A percentile compares a stretch with the other conserved stretches of the same genome.
Conservation (phyloP, 148 eudicot genomes). For the Euryodendron excelsum region DNA sequence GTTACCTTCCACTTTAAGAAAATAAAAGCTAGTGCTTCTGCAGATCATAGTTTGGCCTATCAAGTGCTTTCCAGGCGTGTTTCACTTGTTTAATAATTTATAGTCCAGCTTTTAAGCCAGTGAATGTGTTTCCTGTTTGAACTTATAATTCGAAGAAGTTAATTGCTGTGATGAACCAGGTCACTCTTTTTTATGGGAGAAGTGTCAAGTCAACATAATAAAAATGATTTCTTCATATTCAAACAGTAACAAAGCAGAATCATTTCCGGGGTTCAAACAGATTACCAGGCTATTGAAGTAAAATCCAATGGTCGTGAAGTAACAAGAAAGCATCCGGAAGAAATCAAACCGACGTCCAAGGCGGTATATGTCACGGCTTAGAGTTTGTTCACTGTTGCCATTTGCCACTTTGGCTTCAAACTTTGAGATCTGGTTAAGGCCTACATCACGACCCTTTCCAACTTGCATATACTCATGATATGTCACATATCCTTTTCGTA, state of each 20-base stretch:
- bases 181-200: neutral
- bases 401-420: slow-evolving; percentile 98
- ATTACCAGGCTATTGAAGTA: slow-evolving; percentile 87
- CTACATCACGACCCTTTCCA: slow-evolving; percentile 99
- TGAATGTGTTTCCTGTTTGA: neutral
- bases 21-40: neutral
- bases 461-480: slow-evolving; percentile 96
- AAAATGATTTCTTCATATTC: neutral
- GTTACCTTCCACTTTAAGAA: neutral
- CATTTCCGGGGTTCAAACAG: neutral
- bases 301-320: slow-evolving; percentile 92
- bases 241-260: neutral
- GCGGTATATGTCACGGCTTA: slow-evolving; percentile 89
- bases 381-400: slow-evolving; percentile 95
- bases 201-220: neutral
- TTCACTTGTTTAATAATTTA: neutral
- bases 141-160: neutral
- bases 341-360: slow-evolving; percentile 91
- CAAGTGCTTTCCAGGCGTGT: neutral
- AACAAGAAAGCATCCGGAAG: slow-evolving; percentile 94
- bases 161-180: neutral
- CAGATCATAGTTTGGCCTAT: neutral
- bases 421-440: slow-evolving; percentile 87
- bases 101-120: neutral
- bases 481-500: slow-evolving; percentile 76